Base-by-base conservation (phyloP, 805 yeast genomes). In the Candida morakotiae region DNA sequence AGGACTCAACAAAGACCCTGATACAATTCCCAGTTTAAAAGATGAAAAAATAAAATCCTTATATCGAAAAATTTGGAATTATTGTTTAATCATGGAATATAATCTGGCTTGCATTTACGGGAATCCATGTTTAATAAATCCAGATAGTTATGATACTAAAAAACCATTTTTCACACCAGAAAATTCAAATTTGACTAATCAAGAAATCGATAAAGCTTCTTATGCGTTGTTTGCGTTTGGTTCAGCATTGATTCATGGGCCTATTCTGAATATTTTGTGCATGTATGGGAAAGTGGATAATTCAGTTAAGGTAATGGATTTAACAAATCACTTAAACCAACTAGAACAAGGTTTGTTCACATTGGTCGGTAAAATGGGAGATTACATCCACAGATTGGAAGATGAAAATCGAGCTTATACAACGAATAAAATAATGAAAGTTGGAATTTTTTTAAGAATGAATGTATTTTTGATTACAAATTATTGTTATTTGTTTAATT, bases 101-200 rank as follows among this genome's bases (percentile, higher is more conserved):
- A 55, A 53, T 21, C 71, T 69, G 34, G 64, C 73, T 15, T 51
- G 64, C 35, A 60, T 60, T 9, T 55, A 64, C 32, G 83, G 83
- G 1, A 62, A 62, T 21, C 71, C 77, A 1, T 50, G 65, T 15
- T 44, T 62, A 9, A 62, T 69, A 8, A 52, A 52, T 37, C 53
- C 55, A 2, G 61, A 62, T 14, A 57, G 57, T 32, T 77, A 54
- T 45, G 82, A 77, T 47, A 75, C 83, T 0, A 50, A 58, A 40
- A 40, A 68, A 1, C 71, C 71, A 0, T 51, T 39, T 31, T 55
- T 42, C 30, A 40, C 42, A 2, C 45, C 64, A 57, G 79, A 67
- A 4, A 54, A 52, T 16, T 50, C 58, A 5, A 68, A 66, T 35
- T 49, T 56, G 9, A 18, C 23, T 3, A 67, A 69, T 46, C 44